These are phyloP conservation scores for Cercospora sp. DNA, from an alignment of 2,329 filamentous ascomycete genomes.

Conservation along the genomic window DNA sequence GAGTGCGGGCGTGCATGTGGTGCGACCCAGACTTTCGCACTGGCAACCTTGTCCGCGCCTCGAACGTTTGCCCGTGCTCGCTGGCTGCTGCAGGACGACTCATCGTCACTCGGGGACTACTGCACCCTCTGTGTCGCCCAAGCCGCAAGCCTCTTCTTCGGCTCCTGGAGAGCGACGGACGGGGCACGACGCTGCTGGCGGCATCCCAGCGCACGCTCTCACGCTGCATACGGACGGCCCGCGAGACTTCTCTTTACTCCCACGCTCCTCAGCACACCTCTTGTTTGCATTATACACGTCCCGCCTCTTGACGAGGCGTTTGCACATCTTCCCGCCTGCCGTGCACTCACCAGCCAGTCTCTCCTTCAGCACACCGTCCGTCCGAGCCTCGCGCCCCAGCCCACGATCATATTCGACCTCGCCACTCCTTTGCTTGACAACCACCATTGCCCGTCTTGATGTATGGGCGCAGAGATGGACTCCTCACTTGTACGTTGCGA, in stretches of 20 bases:
- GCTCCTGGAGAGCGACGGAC: slow-evolving; percentile 1
- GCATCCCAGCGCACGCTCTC: neutral
- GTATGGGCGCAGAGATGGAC: slow-evolving; percentile 24
- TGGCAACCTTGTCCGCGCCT: slow-evolving; percentile 3
- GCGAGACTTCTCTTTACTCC: neutral
- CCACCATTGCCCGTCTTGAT: slow-evolving; percentile 4
- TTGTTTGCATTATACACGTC: neutral
- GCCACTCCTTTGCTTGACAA: neutral
- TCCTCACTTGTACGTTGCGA: slow-evolving; percentile 21
- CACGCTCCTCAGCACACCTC: neutral
- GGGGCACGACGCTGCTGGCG: neutral
- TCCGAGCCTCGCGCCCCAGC: neutral
- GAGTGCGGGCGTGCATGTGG: slow-evolving; percentile 1
- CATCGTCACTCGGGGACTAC: neutral
- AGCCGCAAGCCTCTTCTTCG: slow-evolving; percentile 8
- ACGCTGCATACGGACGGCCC: neutral
- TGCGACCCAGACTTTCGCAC: neutral
- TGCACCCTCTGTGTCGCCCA: neutral
- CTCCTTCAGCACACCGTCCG: neutral
- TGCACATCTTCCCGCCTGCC: neutral
- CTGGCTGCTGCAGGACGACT: slow-evolving; percentile 11
- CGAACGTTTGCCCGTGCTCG: slow-evolving; percentile 1
- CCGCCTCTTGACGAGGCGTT: neutral
- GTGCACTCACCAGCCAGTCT: neutral
- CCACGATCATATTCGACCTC: neutral